Base-by-base conservation (phyloP, 441 rosid species). In the Macaranga tanarius region DNA sequence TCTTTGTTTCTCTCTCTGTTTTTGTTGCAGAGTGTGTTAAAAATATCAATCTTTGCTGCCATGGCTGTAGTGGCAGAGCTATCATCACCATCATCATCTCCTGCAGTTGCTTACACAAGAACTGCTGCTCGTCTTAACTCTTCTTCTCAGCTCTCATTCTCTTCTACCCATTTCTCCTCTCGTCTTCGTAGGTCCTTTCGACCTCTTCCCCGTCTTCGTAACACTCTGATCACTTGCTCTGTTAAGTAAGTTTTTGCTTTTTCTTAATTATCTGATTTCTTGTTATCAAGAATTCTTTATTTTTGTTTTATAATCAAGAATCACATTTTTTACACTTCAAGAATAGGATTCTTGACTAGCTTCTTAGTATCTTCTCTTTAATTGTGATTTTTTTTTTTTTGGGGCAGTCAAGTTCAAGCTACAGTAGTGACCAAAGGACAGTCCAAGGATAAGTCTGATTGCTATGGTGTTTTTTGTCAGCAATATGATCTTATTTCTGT, bases 401-500 rank as follows among this genome's bases (percentile, higher is more conserved):
- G 51, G 48, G 15, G 57, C 76, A 85, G 86, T 44, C 81, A 82
- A 82, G 85, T 69, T 81, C 84, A 82, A 76, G 81, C 90, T 12
- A 91, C 92, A 4, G 92, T 81, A 64, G 80, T 77, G 81, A 80
- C 74, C 4, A 75, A 79, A 63, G 86, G 65, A 55, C 26, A 52
- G 19, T 75, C 79, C 42, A 86, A 83, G 81, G 72, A 76, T 69
- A 89, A 85, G 75, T 71, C 82, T 22, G 96, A 91, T 7, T 91
- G 97, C 82, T 95, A 63, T 73, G 97, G 99, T 61, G 92, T 95
- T 73, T 95, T 95, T 84, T 90, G 96, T 73, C 92, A 84, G 66
- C 92, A 97, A 59, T 95, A 95, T 77, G 99, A 95, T 79, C 97
- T 92, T 67, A 78, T 78, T 71, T 95, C 97, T 84, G 99, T 92